Percentiles rank a stretch among this genome's conserved stretches.
These are phyloP conservation scores for Vaccinium vitisidaea DNA, from an alignment of 148 eudicot species.

Conservation along the genomic window DNA sequence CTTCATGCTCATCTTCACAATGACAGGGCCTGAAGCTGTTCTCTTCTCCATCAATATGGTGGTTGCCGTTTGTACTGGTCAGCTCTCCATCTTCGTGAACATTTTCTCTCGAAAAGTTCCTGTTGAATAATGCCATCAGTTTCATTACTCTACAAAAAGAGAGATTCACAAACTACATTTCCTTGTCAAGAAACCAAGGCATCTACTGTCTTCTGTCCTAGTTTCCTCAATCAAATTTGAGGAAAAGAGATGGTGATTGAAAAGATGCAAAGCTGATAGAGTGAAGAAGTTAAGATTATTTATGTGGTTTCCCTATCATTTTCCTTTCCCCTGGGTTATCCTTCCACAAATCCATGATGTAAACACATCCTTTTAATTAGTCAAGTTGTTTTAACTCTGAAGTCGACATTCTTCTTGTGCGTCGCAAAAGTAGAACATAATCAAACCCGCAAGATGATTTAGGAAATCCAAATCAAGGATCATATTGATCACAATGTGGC, in stretches of 20 bases:
- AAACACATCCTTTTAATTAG: not conserved
- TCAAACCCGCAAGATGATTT: not conserved
- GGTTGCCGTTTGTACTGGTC: not conserved
- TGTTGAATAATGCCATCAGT: not conserved
- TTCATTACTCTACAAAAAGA: not conserved
- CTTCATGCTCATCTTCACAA: conserved; percentile 2
- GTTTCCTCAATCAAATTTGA: not conserved
- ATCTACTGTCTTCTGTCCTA: not conserved
- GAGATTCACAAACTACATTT: not conserved
- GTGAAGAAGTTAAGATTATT: not conserved
- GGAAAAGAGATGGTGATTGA: not conserved
- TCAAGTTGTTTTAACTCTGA: not conserved
- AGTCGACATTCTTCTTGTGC: not conserved
- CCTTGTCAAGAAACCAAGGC: not conserved
- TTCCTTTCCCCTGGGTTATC: not conserved
- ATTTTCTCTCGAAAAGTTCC: not conserved
- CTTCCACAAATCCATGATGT: too few species aligned
- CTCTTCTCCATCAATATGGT: not conserved
- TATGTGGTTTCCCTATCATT: not conserved
- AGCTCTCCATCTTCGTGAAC: not conserved
- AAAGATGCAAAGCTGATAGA: not conserved
- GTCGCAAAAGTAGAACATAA: not conserved
- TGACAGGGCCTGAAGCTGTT: not conserved
- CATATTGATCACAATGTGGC: not conserved
- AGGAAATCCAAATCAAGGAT: not conserved